Percentiles rank a stretch among this genome's conserved stretches.
Conservation (phyloP, 805 yeast species). For the Wickerhamomyces bisporus region DNA sequence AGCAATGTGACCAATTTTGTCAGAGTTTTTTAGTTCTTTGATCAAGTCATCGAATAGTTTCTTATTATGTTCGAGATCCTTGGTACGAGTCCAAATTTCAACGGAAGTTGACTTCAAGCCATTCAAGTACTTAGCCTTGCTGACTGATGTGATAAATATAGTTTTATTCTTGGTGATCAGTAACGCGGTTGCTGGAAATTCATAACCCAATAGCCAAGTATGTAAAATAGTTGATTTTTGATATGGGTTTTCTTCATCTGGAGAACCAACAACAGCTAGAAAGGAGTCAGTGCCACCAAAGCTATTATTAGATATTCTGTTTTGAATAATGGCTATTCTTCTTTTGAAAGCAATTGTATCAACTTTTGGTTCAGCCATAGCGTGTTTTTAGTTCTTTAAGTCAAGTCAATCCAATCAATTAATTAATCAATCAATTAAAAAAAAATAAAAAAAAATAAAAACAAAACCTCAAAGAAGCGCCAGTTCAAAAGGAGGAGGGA, state of each 20-base stretch:
- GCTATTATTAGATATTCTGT: slow-evolving; percentile 18
- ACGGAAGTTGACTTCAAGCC: slow-evolving; percentile 46
- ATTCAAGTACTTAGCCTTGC: slow-evolving; percentile 76
- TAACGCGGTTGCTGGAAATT: slow-evolving; percentile 87
- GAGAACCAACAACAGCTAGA: slow-evolving; percentile 73
- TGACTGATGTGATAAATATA: slow-evolving; percentile 69
- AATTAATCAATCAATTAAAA: no score
- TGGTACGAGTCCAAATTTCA: slow-evolving; percentile 68
- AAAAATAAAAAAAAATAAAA: no score
- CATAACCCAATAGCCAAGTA: slow-evolving; percentile 90
- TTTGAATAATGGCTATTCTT: slow-evolving; percentile 42
- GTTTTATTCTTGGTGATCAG: slow-evolving; percentile 55
- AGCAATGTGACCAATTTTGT: slow-evolving; percentile 58
- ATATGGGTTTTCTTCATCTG: slow-evolving; percentile 85
- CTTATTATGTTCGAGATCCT: slow-evolving; percentile 74
- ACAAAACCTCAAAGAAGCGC: no score
- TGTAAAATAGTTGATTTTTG: slow-evolving; percentile 83
- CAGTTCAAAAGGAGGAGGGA: no score
- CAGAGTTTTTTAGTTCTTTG: slow-evolving; percentile 36
- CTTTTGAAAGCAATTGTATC: slow-evolving; percentile 49
- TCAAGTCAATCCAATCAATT: background rate
- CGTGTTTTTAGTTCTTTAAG: background rate
- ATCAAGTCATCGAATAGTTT: slow-evolving; percentile 55
- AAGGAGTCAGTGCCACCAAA: slow-evolving; percentile 45
- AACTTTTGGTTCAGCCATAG: slow-evolving; percentile 56